phyloP scores from a whole-genome alignment of 1,284 basidiomycete genomes.

The Moesziomyces sp. region DNA sequence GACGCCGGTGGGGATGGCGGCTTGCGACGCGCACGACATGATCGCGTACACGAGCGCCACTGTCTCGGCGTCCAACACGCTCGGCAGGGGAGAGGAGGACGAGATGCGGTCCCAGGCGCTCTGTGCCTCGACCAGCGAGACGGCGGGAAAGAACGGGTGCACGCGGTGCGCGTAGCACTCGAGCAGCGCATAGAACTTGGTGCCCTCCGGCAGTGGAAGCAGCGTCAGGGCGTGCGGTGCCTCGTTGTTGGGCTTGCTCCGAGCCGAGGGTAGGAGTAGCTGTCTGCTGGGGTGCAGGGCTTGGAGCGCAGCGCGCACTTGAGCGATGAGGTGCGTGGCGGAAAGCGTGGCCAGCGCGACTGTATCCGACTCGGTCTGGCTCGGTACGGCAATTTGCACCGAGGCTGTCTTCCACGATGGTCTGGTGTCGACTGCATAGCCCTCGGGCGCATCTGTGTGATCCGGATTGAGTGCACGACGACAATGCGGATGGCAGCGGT shows the following conservation, averaged over 20 bases:
- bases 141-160: slow-evolving; percentile 2
- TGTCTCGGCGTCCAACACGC: neutral
- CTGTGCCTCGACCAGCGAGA: slow-evolving; percentile 1
- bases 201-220: neutral
- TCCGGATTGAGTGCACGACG: neutral
- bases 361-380: too few relatives aligned
- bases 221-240: neutral
- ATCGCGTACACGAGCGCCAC: slow-evolving; percentile 9
- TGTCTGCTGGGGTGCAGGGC: too few relatives aligned
- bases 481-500: too few relatives aligned
- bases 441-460: neutral
- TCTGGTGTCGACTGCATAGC: too few relatives aligned
- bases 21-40: slow-evolving; percentile 16
- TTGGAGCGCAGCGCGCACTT: too few relatives aligned
- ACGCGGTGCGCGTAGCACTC: neutral
- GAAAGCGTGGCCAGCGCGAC: too few relatives aligned
- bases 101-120: slow-evolving; percentile 3
- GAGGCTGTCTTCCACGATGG: too few relatives aligned
- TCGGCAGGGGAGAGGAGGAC: neutral
- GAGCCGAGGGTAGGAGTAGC: too few relatives aligned
- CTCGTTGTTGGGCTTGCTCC: slow-evolving; percentile 1
- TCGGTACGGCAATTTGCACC: too few relatives aligned
- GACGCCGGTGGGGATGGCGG: neutral
- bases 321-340: too few relatives aligned
- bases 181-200: slow-evolving; percentile 7